These are phyloP conservation scores for Camellia japonica DNA, from an alignment of 148 eudicot species.

Conservation along the genomic window DNA sequence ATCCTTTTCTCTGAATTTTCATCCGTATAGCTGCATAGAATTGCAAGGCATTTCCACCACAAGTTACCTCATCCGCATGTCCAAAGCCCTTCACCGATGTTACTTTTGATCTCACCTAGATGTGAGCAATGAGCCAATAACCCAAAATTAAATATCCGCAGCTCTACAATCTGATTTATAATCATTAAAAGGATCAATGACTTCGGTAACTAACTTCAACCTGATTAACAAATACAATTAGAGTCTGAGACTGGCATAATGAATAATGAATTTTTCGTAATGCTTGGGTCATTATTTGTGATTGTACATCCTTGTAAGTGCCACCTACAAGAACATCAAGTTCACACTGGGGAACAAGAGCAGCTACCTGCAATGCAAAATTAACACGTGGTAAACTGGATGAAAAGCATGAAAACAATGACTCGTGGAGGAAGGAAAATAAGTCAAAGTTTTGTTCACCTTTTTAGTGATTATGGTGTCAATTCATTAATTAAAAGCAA, in stretches of 20 bases:
- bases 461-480: background rate
- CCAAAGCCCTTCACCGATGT: slow-evolving; percentile 44
- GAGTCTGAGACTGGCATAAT: slow-evolving; percentile 67
- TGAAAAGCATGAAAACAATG: background rate
- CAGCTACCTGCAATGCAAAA: slow-evolving; percentile 70
- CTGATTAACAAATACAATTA: slow-evolving; percentile 89
- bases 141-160: slow-evolving; percentile 1
- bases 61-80: slow-evolving; percentile 58
- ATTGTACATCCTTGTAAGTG: slow-evolving; percentile 31
- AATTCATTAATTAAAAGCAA: background rate
- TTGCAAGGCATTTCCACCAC: slow-evolving; percentile 90
- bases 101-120: slow-evolving; percentile 66
- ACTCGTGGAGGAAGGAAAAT: background rate
- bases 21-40: slow-evolving; percentile 86
- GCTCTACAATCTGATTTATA: background rate
- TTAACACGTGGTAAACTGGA: background rate
- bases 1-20: slow-evolving; percentile 61
- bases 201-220: slow-evolving; percentile 26
- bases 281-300: slow-evolving; percentile 77
- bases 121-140: slow-evolving; percentile 2
- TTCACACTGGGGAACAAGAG: slow-evolving; percentile 85
- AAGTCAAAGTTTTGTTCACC: background rate
- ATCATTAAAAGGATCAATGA: background rate
- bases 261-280: slow-evolving; percentile 82
- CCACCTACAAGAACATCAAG: slow-evolving; percentile 48